Base-by-base conservation (phyloP, 169 alveolate genomes). In the Eimeria falciformis region DNA sequence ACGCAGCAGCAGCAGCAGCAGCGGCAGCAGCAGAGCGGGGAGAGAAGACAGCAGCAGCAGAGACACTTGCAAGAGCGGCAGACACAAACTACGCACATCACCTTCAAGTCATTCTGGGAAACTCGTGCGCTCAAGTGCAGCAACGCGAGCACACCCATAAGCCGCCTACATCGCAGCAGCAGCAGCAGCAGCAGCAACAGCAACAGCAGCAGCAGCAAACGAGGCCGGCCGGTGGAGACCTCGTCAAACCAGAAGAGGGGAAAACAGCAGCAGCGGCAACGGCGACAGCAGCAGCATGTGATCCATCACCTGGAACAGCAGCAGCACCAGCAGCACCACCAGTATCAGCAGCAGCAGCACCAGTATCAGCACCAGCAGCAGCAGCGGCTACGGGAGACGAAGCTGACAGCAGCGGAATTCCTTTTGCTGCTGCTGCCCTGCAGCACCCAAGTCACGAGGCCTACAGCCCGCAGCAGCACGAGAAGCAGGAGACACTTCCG, bases 301-400 rank as follows among this genome's bases (percentile, higher is more conserved):
- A 12, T 17, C 9, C 65, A 53, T 12, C 65, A 53, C 25, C 65
- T 17, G 65, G 25, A 53, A 53, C 25, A 53, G 65, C 65, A 53
- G 65, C 65, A 53, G 65, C 65, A 53, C 25, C 65, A 0, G 46
- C 25, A 68, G 46, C 46, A 66, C 46, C 5, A 23, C 17, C 37
- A 66, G 43, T 43, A 12, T 17, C 5, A 66, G 12, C 43, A 23
- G 43, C 7, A 66, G 78, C 78, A 6, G 45, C 37, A 23, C n/a
- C 78, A 66, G 43, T n/a, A 66, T 33, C 78, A 66, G 78, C 78
- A 68, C 47, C 79, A 68, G 18, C 37, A 68, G 23, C 21, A 68
- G 46, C 79, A 7, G 45, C 79, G 25, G 46, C 79, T 25, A 37
- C 79, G 29, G 23, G 40, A 58, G 23, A 17, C n/a, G 71, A 6